phyloP scores from a whole-genome alignment of 2,329 filamentous ascomycete genomes.

The Neodidymelliopsis sp. region DNA sequence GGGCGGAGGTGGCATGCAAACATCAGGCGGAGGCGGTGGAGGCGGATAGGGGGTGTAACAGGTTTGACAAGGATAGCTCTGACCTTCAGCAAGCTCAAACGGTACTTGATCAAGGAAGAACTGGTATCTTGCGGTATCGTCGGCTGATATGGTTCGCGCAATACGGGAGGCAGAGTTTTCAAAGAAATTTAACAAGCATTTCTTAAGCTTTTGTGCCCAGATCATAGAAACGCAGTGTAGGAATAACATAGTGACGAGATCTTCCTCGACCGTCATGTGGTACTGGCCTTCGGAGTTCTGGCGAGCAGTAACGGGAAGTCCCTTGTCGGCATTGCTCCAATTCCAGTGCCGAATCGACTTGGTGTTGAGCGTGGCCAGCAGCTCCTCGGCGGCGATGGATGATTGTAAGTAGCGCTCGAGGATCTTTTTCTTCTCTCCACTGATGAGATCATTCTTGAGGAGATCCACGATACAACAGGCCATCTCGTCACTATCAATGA shows the following conservation, averaged over 20 bases:
- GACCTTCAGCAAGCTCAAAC: neutral
- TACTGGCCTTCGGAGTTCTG: conserved; percentile 33
- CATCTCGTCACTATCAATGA: conserved; percentile 54
- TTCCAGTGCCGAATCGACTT: conserved; percentile 37
- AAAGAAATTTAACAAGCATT: conserved; percentile 13
- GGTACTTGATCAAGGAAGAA: conserved; percentile 30
- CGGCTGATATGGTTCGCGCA: neutral
- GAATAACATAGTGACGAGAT: conserved; percentile 39
- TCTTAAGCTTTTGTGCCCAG: conserved; percentile 34
- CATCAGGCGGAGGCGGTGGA: neutral
- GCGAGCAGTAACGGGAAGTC: conserved; percentile 32
- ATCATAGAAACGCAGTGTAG: conserved; percentile 31
- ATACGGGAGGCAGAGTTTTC: neutral
- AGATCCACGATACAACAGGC: conserved; percentile 59
- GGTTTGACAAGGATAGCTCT: neutral
- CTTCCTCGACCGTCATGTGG: conserved; percentile 36
- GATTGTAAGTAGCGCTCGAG: conserved; percentile 39
- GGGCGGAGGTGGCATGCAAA: neutral
- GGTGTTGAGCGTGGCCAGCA: conserved; percentile 33
- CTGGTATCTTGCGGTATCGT: conserved; percentile 23
- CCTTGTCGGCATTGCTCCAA: conserved; percentile 29
- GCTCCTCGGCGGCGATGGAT: conserved; percentile 30
- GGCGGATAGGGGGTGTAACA: neutral
- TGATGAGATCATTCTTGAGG: conserved; percentile 58
- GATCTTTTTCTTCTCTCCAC: conserved; percentile 55